Percentiles rank a stretch among this genome's conserved stretches.
phyloP scores from a whole-genome alignment of 148 eudicot species.

The Camellia granthamiana region DNA sequence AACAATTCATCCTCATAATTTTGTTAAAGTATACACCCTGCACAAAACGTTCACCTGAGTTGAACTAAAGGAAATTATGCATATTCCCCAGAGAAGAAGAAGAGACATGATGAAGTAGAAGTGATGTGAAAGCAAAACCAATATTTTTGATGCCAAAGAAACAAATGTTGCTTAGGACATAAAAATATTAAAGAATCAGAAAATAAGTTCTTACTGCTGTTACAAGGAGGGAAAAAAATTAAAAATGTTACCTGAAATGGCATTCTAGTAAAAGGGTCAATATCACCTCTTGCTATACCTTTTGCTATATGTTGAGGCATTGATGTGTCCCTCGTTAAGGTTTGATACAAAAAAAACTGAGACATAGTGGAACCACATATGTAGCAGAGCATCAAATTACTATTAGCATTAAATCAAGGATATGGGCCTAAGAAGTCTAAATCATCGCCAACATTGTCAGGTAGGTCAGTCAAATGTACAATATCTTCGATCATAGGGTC shows the following conservation, averaged over 20 bases:
- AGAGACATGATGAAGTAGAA: not conserved
- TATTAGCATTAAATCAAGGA: conserved; percentile 44
- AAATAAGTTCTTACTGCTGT: too few species aligned
- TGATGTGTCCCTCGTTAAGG: conserved; percentile 66
- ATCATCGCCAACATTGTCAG: conserved; percentile 41
- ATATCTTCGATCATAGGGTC: conserved; percentile 67
- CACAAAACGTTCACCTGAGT: not conserved
- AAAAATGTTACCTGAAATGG: conserved; percentile 68
- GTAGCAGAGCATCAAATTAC: conserved; percentile 19
- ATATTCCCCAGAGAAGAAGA: not conserved
- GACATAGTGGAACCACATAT: not conserved
- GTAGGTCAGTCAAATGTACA: conserved; percentile 56
- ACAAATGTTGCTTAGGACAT: too few species aligned
- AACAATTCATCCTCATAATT: not conserved
- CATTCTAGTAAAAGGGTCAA: conserved; percentile 77
- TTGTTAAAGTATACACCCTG: not conserved
- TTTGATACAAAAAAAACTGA: not conserved
- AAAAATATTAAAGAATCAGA: too few species aligned
- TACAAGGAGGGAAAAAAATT: too few species aligned
- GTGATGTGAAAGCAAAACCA: too few species aligned
- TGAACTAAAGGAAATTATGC: not conserved
- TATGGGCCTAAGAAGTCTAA: conserved; percentile 98
- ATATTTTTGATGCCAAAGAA: too few species aligned
- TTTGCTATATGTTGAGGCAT: conserved; percentile 66
- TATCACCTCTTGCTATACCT: conserved; percentile 80